Evolutionary conservation across 2,329 filamentous ascomycete species (phyloP), one percentile per base, ranked within the genome.

Genomic region (Fusarium sp.): DNA sequence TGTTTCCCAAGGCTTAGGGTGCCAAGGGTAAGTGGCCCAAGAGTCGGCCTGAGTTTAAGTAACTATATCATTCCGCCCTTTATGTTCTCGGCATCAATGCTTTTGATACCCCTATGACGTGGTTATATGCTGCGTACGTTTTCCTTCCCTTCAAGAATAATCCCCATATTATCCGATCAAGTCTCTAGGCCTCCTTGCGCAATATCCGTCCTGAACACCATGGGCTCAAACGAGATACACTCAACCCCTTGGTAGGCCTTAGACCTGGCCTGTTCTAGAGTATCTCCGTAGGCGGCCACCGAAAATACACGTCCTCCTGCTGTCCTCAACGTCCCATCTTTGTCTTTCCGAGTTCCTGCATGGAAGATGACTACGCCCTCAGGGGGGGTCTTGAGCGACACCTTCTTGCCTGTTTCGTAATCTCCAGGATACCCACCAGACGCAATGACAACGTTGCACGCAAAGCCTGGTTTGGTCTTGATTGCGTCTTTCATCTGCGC

Each of bases 191-290:
- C 59, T n/a, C n/a, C 54, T 3, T 14, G 92, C n/a, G 49, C 94
- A 78, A 97, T 97, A 69, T 97, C 94, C 78, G 90, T 94, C 68
- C 94, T 88, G 82, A 88, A 97, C 80, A 95, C 92, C 91, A 95
- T 95, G 70, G 89, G 88, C 52, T 93, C 87, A 72, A 97, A 97
- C 60, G 90, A 84, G 75, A 97, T 92, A 45, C 88, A 86, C 62
- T 89, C 59, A 2, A 74, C 86, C 34, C 97, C 90, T 71, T 88
- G 84, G 78, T 97, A 97, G 11, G 93, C 93, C 78, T 90, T 91
- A 70, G 88, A 86, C 0, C 97, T 92, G 0, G 95, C 94, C 46
- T 92, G 89, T 76, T 92, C 89, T 1, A 97, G 86, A 10, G 88
- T 91, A 29, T 79, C 78, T 3, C 85, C 84, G 2, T 89, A 91